These are phyloP conservation scores for Phytomonas francai DNA, from an alignment of 208 protist genomes.

Conservation along the genomic window DNA sequence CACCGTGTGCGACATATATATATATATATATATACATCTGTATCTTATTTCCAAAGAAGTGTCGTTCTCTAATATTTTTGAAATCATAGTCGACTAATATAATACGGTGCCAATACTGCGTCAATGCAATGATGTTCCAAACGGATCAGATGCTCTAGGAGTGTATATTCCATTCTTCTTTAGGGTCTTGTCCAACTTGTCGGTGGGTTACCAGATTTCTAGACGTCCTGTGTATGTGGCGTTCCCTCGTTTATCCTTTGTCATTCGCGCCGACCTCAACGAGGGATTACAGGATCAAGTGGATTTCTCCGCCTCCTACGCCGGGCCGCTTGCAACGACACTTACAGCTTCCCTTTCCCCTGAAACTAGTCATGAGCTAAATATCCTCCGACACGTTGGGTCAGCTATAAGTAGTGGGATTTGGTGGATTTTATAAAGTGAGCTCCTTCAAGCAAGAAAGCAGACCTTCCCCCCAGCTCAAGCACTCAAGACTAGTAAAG, in stretches of 20 bases:
- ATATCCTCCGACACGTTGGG: too few relatives aligned
- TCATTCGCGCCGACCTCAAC: neutral
- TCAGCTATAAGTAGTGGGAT: too few relatives aligned
- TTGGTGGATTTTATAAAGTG: too few relatives aligned
- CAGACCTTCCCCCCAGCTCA: neutral
- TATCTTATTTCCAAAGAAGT: neutral
- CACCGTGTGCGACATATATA: too few relatives aligned
- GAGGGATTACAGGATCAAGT: neutral
- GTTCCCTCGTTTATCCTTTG: neutral
- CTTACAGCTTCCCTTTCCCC: too few relatives aligned
- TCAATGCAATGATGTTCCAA: neutral
- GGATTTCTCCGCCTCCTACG: neutral
- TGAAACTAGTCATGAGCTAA: too few relatives aligned
- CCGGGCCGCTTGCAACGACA: too few relatives aligned
- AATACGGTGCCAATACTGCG: neutral
- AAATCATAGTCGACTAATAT: too few relatives aligned
- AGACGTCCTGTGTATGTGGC: neutral
- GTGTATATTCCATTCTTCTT: neutral
- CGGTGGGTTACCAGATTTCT: neutral
- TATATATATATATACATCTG: too few relatives aligned
- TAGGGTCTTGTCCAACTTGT: neutral
- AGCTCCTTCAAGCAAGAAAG: neutral
- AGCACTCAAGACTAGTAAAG: neutral
- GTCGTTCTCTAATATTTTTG: too few relatives aligned
- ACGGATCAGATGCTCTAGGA: neutral